Conservation (phyloP, 2,329 filamentous ascomycete genomes). For the Sarocladium strictum region DNA sequence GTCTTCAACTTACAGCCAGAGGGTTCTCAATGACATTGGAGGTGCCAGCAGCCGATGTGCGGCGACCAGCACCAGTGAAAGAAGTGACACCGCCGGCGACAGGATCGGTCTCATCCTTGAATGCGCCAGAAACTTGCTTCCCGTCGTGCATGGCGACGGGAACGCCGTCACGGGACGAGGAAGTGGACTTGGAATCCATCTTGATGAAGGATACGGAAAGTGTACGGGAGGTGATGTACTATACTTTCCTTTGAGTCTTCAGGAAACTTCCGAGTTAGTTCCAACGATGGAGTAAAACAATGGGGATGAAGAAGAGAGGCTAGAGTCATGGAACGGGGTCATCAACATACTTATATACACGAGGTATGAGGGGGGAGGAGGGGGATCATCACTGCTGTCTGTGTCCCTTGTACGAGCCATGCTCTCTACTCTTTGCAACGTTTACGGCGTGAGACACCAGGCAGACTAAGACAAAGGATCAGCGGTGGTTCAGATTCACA, state of each 20-base stretch:
- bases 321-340: background rate
- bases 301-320: background rate
- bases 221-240: background rate
- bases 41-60: conserved; percentile 6
- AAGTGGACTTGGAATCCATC: conserved; percentile 2
- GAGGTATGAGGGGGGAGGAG: background rate
- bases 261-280: background rate
- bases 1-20: conserved; percentile 3
- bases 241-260: background rate
- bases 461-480: conserved; percentile 2
- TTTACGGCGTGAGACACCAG: background rate
- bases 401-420: background rate
- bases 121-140: background rate
- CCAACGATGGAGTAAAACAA: background rate
- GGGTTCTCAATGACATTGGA: conserved; percentile 11
- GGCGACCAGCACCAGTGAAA: conserved; percentile 3
- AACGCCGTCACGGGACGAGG: background rate
- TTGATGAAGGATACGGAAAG: background rate
- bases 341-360: conserved; percentile 5
- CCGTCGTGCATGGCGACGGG: conserved; percentile 4
- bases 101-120: conserved; percentile 3
- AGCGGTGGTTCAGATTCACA: conserved; percentile 3
- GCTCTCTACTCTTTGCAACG: background rate
- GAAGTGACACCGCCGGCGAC: background rate
- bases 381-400: background rate